These are phyloP conservation scores for Amanita jacksonii DNA, from an alignment of 768 basidiomycete species.

Conservation along the genomic window DNA sequence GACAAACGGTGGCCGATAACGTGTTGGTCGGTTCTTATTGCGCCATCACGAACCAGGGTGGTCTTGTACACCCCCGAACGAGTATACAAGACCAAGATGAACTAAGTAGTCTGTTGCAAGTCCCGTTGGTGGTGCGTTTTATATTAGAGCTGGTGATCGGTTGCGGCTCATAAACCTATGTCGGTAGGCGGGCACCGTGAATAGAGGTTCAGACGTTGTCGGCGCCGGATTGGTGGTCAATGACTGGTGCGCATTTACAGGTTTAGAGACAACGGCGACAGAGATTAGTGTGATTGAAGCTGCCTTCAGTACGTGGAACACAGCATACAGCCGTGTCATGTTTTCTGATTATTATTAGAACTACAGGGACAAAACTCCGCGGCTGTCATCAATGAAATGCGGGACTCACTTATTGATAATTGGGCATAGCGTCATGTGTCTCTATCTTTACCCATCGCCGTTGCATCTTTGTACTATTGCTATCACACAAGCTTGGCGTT, in stretches of 20 bases:
- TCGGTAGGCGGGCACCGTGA: slow-evolving; percentile 88
- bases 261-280: slow-evolving; percentile 97
- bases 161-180: not conserved
- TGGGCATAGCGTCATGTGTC: slow-evolving; percentile 50
- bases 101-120: slow-evolving; percentile 84
- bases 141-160: not conserved
- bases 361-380: slow-evolving; percentile 77
- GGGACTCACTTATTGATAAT: slow-evolving; percentile 84
- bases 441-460: not conserved
- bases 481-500: not conserved
- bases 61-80: slow-evolving; percentile 95
- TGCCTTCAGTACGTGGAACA: slow-evolving; percentile 71
- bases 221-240: slow-evolving; percentile 98
- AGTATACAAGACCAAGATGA: slow-evolving; percentile 97
- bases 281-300: slow-evolving; percentile 98
- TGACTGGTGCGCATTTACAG: slow-evolving; percentile 99
- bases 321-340: not conserved
- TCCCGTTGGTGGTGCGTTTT: slow-evolving; percentile 82
- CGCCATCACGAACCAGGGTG: slow-evolving; percentile 93
- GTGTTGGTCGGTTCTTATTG: slow-evolving; percentile 96
- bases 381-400: slow-evolving; percentile 86
- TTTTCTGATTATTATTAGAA: slow-evolving; percentile 33
- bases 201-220: slow-evolving; percentile 96
- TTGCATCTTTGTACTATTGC: not conserved
- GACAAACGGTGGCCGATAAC: slow-evolving; percentile 95